Conservation (phyloP, 2,329 filamentous ascomycete genomes). For the Trichophyton verrucosum region DNA sequence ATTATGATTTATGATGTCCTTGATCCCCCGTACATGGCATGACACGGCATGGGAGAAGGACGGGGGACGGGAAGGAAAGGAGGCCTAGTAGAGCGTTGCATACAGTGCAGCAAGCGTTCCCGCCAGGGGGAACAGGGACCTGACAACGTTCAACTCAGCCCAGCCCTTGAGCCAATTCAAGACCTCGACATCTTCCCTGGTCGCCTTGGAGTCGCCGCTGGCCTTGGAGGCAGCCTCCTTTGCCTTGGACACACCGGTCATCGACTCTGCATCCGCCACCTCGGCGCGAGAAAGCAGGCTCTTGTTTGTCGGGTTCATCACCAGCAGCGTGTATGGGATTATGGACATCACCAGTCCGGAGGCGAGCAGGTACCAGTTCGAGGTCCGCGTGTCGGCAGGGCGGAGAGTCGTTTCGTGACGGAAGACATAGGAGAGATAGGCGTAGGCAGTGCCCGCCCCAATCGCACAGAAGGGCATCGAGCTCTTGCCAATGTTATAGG, state of each 20-base stretch:
- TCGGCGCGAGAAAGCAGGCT: slow-evolving; percentile 19
- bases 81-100: slow-evolving; percentile 7
- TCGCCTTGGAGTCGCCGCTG: slow-evolving; percentile 9
- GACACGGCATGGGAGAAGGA: neutral
- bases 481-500: slow-evolving; percentile 40
- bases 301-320: slow-evolving; percentile 22
- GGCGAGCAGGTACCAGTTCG: slow-evolving; percentile 19
- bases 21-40: neutral
- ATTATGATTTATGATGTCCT: neutral
- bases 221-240: slow-evolving; percentile 9
- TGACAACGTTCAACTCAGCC: slow-evolving; percentile 9
- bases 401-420: slow-evolving; percentile 9
- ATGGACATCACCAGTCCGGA: slow-evolving; percentile 22
- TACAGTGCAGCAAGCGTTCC: slow-evolving; percentile 8
- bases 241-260: slow-evolving; percentile 11
- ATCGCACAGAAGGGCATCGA: slow-evolving; percentile 41
- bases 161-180: slow-evolving; percentile 13
- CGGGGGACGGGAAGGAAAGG: neutral
- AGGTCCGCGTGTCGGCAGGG: slow-evolving; percentile 10
- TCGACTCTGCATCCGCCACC: slow-evolving; percentile 14
- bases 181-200: slow-evolving; percentile 12
- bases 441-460: slow-evolving; percentile 42
- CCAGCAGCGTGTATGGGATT: slow-evolving; percentile 22
- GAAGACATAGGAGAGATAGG: slow-evolving; percentile 24
- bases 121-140: slow-evolving; percentile 11